Conservation (phyloP, 345 rosid genomes). For the Noccaea caerulescens region DNA sequence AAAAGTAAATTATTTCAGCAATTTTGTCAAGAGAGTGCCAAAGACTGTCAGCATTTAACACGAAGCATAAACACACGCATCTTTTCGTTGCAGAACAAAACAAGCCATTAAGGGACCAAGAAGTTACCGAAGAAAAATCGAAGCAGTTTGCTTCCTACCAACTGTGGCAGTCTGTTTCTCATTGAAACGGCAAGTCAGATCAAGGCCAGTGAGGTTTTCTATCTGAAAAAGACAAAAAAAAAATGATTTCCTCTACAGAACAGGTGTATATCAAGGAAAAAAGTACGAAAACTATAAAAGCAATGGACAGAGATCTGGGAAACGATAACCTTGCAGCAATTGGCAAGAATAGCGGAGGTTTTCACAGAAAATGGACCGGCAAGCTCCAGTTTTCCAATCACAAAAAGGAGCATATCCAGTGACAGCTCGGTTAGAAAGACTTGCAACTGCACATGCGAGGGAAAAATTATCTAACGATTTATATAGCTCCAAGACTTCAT, state of each 20-base stretch:
- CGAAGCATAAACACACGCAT: constrained; percentile 31
- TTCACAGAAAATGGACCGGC: constrained; percentile 89
- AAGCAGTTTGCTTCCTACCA: constrained; percentile 67
- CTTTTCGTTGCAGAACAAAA: constrained; percentile 15
- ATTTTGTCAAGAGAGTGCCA: constrained; percentile 23
- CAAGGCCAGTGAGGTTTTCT: constrained; percentile 77
- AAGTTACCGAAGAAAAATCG: constrained; percentile 71
- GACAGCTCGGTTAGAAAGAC: constrained; percentile 76
- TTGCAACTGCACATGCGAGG: constrained; percentile 62
- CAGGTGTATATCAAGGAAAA: constrained; percentile 17
- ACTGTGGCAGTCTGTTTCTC: constrained; percentile 61
- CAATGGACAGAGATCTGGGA: constrained; percentile 23
- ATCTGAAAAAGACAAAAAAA: constrained; percentile 54
- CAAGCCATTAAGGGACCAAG: constrained; percentile 24
- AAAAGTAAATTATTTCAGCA: constrained; percentile 4
- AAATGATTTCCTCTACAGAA: constrained; percentile 3
- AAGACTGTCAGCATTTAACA: constrained; percentile 13
- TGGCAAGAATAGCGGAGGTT: constrained; percentile 66
- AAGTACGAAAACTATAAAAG: constrained; percentile 4
- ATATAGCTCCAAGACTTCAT: constrained; percentile 19
- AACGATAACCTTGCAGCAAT: constrained; percentile 76
- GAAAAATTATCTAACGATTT: constrained; percentile 37
- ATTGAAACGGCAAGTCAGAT: constrained; percentile 64
- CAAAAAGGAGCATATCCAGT: constrained; percentile 78
- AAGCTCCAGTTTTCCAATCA: constrained; percentile 71